Evolutionary conservation across 208 protist species (phyloP).

Genomic region (Trypanosoma caninum): DNA sequence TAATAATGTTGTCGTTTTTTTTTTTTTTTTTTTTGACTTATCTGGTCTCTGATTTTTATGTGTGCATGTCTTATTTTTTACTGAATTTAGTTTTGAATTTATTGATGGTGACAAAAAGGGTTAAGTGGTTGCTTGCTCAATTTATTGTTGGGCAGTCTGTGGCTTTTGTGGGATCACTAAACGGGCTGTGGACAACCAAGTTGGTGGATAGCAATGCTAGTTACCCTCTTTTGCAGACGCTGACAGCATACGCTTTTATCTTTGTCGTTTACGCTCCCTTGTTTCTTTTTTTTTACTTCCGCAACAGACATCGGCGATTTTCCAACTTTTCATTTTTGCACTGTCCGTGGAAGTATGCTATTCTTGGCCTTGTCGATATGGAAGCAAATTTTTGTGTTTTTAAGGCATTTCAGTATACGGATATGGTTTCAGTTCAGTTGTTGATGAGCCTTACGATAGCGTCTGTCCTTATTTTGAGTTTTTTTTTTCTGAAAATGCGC

Average conservation of each 20-base stretch:
- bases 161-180: slow-evolving; percentile 83
- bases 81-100: not conserved
- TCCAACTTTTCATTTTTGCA: slow-evolving; percentile 58
- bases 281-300: slow-evolving; percentile 49
- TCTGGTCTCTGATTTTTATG: no score
- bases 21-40: no score
- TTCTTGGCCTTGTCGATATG: slow-evolving; percentile 88
- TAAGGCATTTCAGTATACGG: slow-evolving; percentile 92
- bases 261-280: slow-evolving; percentile 56
- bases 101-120: slow-evolving; percentile 8
- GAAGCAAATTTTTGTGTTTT: slow-evolving; percentile 94
- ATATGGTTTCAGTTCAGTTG: slow-evolving; percentile 89
- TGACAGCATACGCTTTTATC: slow-evolving; percentile 77
- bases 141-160: slow-evolving; percentile 79
- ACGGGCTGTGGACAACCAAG: slow-evolving; percentile 79
- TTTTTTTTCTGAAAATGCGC: slow-evolving; percentile 77
- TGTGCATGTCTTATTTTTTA: slow-evolving; percentile 13
- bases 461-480: slow-evolving; percentile 87
- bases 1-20: not conserved
- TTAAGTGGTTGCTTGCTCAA: slow-evolving; percentile 35
- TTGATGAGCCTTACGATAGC: slow-evolving; percentile 93
- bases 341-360: slow-evolving; percentile 82
- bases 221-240: slow-evolving; percentile 81
- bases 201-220: slow-evolving; percentile 80
- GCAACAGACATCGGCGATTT: slow-evolving; percentile 29